These are phyloP conservation scores for Citrus maxima DNA, from an alignment of 345 rosid species.

Conservation along the genomic window DNA sequence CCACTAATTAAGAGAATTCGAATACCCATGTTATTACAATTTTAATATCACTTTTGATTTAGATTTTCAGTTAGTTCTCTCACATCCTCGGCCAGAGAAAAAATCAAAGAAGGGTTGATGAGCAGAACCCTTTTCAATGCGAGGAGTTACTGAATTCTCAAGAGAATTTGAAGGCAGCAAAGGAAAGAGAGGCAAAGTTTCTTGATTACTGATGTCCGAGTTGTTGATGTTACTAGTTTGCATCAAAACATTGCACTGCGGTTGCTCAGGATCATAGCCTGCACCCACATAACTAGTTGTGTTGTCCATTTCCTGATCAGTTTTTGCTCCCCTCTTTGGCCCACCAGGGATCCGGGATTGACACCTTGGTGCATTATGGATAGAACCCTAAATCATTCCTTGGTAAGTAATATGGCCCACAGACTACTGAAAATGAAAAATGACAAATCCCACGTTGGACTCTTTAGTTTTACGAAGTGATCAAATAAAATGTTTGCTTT, in stretches of 20 bases:
- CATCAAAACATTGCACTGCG: neutral
- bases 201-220: slow-evolving; percentile 10
- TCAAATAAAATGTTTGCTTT: too few relatives aligned
- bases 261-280: slow-evolving; percentile 5
- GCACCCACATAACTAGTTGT: neutral
- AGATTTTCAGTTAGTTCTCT: neutral
- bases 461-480: neutral
- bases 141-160: slow-evolving; percentile 2
- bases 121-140: slow-evolving; percentile 7
- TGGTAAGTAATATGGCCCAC: slow-evolving; percentile 34
- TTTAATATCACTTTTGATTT: neutral
- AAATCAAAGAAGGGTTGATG: slow-evolving; percentile 38
- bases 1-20: neutral
- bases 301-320: slow-evolving; percentile 15
- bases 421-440: slow-evolving; percentile 26
- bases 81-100: slow-evolving; percentile 23
- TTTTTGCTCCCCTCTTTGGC: slow-evolving; percentile 25
- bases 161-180: slow-evolving; percentile 11
- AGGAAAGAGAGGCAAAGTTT: slow-evolving; percentile 51
- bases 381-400: slow-evolving; percentile 37
- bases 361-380: slow-evolving; percentile 32
- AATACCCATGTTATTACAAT: neutral
- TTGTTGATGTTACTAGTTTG: neutral
- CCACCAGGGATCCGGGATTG: slow-evolving; percentile 20
- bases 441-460: neutral